Evolutionary conservation across 1,284 basidiomycete species (phyloP).

Genomic region (Microbotryum intermedium): DNA sequence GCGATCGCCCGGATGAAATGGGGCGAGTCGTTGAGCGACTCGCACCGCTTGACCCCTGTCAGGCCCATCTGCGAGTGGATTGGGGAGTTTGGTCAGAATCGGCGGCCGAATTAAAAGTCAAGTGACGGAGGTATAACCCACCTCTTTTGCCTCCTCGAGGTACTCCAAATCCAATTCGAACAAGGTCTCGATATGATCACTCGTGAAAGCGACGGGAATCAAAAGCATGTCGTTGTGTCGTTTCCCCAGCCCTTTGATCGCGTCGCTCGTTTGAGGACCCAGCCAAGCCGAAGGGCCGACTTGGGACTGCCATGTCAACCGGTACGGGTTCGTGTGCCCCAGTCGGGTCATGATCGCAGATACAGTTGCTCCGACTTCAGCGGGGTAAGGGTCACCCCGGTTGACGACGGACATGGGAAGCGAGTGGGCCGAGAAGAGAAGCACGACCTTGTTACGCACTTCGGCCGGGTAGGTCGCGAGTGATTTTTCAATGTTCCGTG

Average conservation of each 20-base stretch:
- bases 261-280: conserved; percentile 89
- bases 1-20: conserved; percentile 94
- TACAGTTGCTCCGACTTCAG: conserved; percentile 92
- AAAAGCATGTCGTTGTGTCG: conserved; percentile 77
- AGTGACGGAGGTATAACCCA: conserved; percentile 43
- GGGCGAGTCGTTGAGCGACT: conserved; percentile 95
- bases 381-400: conserved; percentile 93
- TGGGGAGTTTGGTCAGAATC: neutral
- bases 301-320: conserved; percentile 96
- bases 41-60: conserved; percentile 71
- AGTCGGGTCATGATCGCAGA: conserved; percentile 76
- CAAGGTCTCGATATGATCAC: conserved; percentile 97
- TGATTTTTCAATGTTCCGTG: conserved; percentile 75
- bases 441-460: conserved; percentile 60
- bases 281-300: conserved; percentile 98
- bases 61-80: conserved; percentile 63
- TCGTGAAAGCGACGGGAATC: conserved; percentile 96
- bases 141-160: conserved; percentile 79
- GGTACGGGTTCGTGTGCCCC: conserved; percentile 69
- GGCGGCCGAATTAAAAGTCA: neutral
- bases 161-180: conserved; percentile 96
- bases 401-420: conserved; percentile 95
- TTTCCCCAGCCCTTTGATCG: conserved; percentile 84
- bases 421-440: conserved; percentile 93
- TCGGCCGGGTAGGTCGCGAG: conserved; percentile 70